Evolutionary conservation across 768 basidiomycete genomes (phyloP).

Genomic region (Phlebiopsis flavidoalba): DNA sequence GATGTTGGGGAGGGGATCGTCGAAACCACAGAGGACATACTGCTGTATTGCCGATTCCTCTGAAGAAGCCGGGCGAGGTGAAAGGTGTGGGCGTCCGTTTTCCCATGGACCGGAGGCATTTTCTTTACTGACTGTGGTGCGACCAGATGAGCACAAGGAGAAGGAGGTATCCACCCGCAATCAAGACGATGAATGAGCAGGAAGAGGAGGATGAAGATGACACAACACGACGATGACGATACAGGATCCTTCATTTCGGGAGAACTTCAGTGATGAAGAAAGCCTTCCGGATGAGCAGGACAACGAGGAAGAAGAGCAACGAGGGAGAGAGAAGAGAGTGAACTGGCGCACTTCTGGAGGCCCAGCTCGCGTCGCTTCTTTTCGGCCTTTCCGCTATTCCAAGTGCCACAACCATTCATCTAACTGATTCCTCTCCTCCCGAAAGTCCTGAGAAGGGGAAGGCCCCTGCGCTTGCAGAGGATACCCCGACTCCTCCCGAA

Average conservation of each 20-base stretch:
- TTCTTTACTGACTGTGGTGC: not conserved
- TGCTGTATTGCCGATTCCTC: not conserved
- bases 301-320: conserved; percentile 19
- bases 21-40: not conserved
- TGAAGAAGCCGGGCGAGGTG: not conserved
- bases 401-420: conserved; percentile 6
- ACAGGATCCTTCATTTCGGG: conserved; percentile 21
- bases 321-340: conserved; percentile 25
- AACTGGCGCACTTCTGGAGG: conserved; percentile 23
- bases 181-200: conserved; percentile 6
- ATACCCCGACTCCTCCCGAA: conserved; percentile 59
- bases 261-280: conserved; percentile 24
- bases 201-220: conserved; percentile 13
- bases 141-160: too few species aligned
- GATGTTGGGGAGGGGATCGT: not conserved
- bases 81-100: not conserved
- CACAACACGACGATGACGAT: conserved; percentile 13
- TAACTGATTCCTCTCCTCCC: conserved; percentile 8
- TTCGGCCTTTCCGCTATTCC: not conserved
- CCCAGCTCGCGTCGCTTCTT: not conserved
- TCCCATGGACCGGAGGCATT: not conserved
- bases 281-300: conserved; percentile 24
- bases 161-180: not conserved
- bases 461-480: not conserved
- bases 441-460: conserved; percentile 1